Percentiles rank a stretch among this genome's conserved stretches.
Conservation (phyloP, 768 basidiomycete species). For the Serendipita sp. region DNA sequence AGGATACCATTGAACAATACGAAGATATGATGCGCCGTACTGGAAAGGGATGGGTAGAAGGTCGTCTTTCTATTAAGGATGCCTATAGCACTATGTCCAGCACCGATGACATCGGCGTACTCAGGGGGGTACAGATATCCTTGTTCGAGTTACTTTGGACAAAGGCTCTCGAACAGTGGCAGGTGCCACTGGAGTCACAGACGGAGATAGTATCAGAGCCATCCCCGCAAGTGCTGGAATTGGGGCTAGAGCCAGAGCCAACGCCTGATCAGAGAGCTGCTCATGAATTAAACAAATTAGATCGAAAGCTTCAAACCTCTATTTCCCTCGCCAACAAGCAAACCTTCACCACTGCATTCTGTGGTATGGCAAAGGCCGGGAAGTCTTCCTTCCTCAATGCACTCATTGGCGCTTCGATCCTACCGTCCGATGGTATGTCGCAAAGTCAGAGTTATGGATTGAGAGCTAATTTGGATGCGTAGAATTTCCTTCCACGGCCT, state of each 20-base stretch:
- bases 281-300: neutral
- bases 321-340: neutral
- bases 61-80: neutral
- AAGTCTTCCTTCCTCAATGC: neutral
- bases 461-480: neutral
- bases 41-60: neutral
- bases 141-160: neutral
- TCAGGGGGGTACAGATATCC: neutral
- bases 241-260: neutral
- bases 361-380: conserved; percentile 1
- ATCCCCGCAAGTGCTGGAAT: neutral
- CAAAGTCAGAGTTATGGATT: neutral
- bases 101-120: neutral
- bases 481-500: conserved; percentile 1
- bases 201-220: neutral
- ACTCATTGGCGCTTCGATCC: neutral
- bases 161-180: neutral
- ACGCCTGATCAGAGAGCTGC: too few relatives aligned
- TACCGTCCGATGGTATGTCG: neutral
- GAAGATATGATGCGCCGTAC: neutral
- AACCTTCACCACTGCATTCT: neutral
- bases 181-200: neutral
- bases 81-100: neutral
- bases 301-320: neutral
- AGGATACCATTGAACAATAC: neutral